Evolutionary conservation across 345 rosid genomes (phyloP).

Genomic region (Erysimum cheiranthoides): DNA sequence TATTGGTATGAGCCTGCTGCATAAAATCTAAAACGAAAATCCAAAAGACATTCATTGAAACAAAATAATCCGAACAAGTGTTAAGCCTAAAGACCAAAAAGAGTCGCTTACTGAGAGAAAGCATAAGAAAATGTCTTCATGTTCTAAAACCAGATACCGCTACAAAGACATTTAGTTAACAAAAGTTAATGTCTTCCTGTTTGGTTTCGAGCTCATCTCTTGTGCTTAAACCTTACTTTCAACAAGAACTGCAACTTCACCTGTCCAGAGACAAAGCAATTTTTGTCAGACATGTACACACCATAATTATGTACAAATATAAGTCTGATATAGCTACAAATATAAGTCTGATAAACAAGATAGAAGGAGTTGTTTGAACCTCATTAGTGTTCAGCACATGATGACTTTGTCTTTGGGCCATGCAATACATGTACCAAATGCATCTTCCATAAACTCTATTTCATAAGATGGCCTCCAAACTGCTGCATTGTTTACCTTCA

Average conservation of each 20-base stretch:
- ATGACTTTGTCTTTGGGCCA: neutral
- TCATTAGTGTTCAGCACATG: too few species aligned
- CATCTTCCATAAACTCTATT: neutral
- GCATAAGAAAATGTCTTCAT: conserved; percentile 9
- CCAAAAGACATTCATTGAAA: too few species aligned
- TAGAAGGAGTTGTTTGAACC: too few species aligned
- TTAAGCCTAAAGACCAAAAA: conserved; percentile 5
- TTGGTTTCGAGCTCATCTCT: conserved; percentile 52
- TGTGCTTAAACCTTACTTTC: conserved; percentile 67
- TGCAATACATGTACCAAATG: neutral
- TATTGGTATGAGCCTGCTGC: too few species aligned
- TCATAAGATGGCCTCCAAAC: neutral
- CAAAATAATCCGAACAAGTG: conserved; percentile 25
- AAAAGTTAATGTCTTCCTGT: conserved; percentile 16
- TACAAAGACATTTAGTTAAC: conserved; percentile 22
- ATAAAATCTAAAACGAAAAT: too few species aligned
- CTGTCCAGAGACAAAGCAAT: conserved; percentile 47
- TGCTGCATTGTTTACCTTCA: neutral
- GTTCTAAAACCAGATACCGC: conserved; percentile 23
- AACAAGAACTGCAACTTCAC: conserved; percentile 80
- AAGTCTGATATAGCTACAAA: too few species aligned
- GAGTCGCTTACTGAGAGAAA: conserved; percentile 9
- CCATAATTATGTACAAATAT: too few species aligned
- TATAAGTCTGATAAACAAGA: too few species aligned
- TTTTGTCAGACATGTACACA: conserved; percentile 34